phyloP scores from a whole-genome alignment of 179 eudicot genomes.

The Sideroxylon spinosum region DNA sequence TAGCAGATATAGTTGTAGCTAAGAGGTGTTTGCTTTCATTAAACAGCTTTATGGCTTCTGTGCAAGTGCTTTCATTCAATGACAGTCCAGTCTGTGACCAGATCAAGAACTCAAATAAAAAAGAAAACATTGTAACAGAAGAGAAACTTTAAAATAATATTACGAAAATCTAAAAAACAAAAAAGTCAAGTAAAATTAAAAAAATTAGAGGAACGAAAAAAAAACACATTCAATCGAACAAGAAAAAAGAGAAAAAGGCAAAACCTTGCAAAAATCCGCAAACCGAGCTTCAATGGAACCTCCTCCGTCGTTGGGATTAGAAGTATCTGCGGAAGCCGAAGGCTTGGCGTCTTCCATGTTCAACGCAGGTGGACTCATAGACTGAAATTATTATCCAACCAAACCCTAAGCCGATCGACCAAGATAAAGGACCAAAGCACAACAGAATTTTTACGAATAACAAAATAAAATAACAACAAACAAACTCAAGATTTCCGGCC shows the following conservation, averaged over 20 bases:
- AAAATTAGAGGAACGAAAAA: background rate
- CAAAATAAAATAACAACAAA: background rate
- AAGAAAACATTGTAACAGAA: background rate
- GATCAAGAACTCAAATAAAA: background rate
- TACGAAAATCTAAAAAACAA: background rate
- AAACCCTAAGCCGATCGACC: slow-evolving; percentile 5
- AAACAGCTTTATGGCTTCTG: slow-evolving; percentile 56
- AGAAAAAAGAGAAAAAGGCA: background rate
- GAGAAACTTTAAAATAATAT: background rate
- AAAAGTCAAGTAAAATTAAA: too few relatives aligned
- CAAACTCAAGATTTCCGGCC: background rate
- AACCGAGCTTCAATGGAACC: slow-evolving; percentile 38
- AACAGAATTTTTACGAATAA: background rate
- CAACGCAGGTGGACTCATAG: slow-evolving; percentile 10
- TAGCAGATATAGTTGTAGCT: slow-evolving; percentile 42
- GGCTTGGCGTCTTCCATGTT: slow-evolving; percentile 23
- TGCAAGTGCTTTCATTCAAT: slow-evolving; percentile 39
- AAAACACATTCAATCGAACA: background rate
- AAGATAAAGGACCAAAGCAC: background rate
- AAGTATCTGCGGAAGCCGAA: background rate
- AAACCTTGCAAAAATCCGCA: slow-evolving; percentile 39
- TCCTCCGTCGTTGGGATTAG: slow-evolving; percentile 13
- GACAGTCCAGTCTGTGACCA: slow-evolving; percentile 44
- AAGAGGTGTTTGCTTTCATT: slow-evolving; percentile 51
- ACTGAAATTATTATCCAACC: background rate